Evolutionary conservation across 2,329 filamentous ascomycete genomes (phyloP), one percentile per base, ranked within the genome.

Genomic region (Colletotrichum scovillei): DNA sequence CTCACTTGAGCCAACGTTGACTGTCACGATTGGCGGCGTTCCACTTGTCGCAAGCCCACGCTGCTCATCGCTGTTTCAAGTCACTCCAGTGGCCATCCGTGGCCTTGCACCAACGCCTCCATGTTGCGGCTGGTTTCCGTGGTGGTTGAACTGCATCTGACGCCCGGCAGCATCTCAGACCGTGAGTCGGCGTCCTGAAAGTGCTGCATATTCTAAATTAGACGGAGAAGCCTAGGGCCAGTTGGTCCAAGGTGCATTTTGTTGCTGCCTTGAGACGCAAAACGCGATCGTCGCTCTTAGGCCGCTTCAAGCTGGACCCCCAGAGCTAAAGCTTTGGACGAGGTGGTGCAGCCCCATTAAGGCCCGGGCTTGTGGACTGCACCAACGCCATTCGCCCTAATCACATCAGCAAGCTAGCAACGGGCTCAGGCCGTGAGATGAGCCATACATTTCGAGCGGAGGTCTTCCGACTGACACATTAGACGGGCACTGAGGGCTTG

Each of bases 191-290:
- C 62, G 52, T 62, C 62, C 57, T 56, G 24, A 74, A 63, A 42
- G 56, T 63, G 63, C 67, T 72, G 62, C 62, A 67, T 26, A 26
- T 32, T 67, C 63, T 74, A 74, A 67, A 74, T 74, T 72, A 67
- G 62, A 66, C 56, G 63, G 70, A 32, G 14, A 22, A 22, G 49
- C 59, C 19, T 73, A 65, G 60, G 22, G 32, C 66, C n/a, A n/a
- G n/a, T 56, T 32, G 42, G 59, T 42, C 42, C 26, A 55, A 30
- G 11, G 55, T 26, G 55, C 49, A 56, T 70, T n/a, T 55, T n/a
- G 55, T 55, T 70, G 66, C 59, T 70, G 70, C 66, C 66, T 64
- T 64, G 59, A 16, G 66, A 49, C 59, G 55, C 24, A 46, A 52
- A 28, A 30, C 52, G 59, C 26, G 55, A 70, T 60, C 42, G 70